These are phyloP conservation scores for Endocalyx cinctus DNA, from an alignment of 2,329 filamentous ascomycete genomes.

Conservation along the genomic window DNA sequence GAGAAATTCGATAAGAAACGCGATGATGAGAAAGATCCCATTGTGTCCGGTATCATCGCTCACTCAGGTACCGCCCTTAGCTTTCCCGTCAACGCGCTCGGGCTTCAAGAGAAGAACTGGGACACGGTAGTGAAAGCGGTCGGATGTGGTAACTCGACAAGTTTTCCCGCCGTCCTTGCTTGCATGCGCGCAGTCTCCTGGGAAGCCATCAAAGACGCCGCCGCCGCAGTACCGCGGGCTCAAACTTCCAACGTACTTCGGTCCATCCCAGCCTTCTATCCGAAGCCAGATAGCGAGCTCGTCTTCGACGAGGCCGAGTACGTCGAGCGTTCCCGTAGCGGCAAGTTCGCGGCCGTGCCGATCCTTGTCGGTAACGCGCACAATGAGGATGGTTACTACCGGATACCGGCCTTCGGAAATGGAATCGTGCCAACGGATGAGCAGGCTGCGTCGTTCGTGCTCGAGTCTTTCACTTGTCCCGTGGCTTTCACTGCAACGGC, in stretches of 20 bases:
- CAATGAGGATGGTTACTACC: neutral
- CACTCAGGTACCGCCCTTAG: neutral
- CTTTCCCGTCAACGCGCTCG: neutral
- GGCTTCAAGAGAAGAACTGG: neutral
- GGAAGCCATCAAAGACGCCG: neutral
- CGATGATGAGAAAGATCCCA: no score
- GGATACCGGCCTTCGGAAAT: neutral
- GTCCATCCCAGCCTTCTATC: neutral
- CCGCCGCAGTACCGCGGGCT: neutral
- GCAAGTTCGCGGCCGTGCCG: neutral
- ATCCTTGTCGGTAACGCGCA: neutral
- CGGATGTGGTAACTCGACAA: neutral
- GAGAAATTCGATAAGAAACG: no score
- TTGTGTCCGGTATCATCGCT: neutral
- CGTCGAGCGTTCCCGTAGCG: neutral
- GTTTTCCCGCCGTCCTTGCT: neutral
- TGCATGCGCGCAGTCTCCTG: neutral
- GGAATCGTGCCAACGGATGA: neutral
- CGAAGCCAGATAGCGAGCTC: neutral
- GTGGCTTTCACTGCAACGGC: neutral
- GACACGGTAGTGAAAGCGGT: neutral
- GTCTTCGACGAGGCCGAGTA: neutral
- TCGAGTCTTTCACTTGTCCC: neutral
- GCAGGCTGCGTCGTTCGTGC: neutral
- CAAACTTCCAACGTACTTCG: neutral